Evolutionary conservation across 768 basidiomycete genomes (phyloP).

Genomic region (Naganishia antarctica): DNA sequence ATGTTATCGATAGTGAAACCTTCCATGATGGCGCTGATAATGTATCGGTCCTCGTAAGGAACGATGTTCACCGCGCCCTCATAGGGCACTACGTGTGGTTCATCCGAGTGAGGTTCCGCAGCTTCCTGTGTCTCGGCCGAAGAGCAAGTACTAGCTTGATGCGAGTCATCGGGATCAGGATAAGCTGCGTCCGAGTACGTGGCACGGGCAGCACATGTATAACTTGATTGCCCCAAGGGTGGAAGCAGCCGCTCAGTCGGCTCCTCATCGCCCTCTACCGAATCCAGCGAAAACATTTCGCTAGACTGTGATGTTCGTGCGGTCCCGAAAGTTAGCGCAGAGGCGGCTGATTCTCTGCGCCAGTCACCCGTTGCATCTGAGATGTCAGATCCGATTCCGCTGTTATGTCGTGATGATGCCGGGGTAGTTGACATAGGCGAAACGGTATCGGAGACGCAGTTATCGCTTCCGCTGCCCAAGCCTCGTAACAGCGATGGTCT

Average conservation of each 20-base stretch:
- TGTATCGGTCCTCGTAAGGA: constrained; percentile 13
- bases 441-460: not conserved
- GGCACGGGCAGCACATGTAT: not conserved
- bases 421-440: constrained; percentile 4
- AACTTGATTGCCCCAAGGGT: not conserved
- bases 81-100: constrained; percentile 10
- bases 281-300: not conserved
- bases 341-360: constrained; percentile 1
- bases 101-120: not conserved
- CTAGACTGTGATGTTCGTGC: not conserved
- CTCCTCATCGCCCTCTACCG: not conserved
- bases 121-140: not conserved
- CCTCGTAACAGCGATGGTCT: not conserved
- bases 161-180: not conserved
- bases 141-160: too few relatives aligned
- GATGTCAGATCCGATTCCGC: not conserved
- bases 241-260: not conserved
- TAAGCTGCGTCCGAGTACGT: too few relatives aligned
- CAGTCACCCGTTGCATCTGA: not conserved
- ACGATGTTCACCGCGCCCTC: constrained; percentile 27
- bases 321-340: not conserved
- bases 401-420: constrained; percentile 9
- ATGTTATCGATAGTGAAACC: constrained; percentile 29
- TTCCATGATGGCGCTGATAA: constrained; percentile 28
- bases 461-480: not conserved